Base-by-base conservation (phyloP, 2,329 filamentous ascomycete species). In the Microdochium paspali region DNA sequence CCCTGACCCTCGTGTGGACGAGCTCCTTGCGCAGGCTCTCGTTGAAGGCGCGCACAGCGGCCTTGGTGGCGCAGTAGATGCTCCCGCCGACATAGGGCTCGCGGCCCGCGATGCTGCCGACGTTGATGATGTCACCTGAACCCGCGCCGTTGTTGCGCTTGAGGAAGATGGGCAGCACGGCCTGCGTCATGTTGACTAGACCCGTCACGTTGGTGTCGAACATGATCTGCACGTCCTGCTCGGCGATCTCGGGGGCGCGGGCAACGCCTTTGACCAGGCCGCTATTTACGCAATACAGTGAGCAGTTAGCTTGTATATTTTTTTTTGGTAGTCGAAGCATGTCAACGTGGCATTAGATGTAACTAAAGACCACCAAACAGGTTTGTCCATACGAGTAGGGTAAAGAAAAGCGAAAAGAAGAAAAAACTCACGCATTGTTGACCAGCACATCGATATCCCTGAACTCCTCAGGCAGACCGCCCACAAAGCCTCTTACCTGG, bases 151-250 rank as follows among this genome's bases (percentile, higher is more conserved):
- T 76, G 61, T 69, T 79, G 66, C 77, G 87, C 57, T 79, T 73
- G 66, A 89, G 85, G 75, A 90, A 94, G 62, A 90, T 82, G 46
- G 87, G 82, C 18, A 97, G 67, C 39, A 96, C 74, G 43, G 87
- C 87, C 73, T 98, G 93, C 1, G 93, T 97, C 85, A 97, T 88
- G 73, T 91, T 87, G 72, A 98, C 93, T 28, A 98, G 75, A 24
- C 93, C 93, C 2, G 86, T 93, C 46, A 97, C 90, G 64, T 98
- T 98, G 49, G 93, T 97, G 44, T 79, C 70, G 62, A 96, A 88
- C 90, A 97, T 96, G 64, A 83, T 61, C 58, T 85, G 76, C 58
- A 96, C 85, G 68, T 98, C 91, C 49, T 84, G 82, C 58, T 87
- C 76, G 15, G 74, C 76, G 62, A 98, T 96, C 35, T 87, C 79